phyloP scores from a whole-genome alignment of 305 asterid species.

The Fraxinus paxiana region DNA sequence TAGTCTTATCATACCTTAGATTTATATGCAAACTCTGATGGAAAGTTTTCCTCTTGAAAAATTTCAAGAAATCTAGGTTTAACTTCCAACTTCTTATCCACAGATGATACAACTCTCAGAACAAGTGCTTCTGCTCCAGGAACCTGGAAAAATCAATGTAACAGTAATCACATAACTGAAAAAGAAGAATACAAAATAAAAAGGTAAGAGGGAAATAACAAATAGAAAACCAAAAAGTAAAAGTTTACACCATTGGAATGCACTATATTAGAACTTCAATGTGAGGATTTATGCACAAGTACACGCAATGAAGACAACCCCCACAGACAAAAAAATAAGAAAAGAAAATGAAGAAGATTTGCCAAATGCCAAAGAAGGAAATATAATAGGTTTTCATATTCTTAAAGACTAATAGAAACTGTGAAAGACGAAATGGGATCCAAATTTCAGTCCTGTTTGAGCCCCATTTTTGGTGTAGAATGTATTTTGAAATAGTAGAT shows the following conservation, averaged over 20 bases:
- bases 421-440: background rate
- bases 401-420: background rate
- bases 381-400: background rate
- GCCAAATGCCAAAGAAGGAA: background rate
- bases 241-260: background rate
- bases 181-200: background rate
- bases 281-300: background rate
- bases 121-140: constrained; percentile 97
- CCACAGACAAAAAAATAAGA: background rate
- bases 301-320: background rate
- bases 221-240: background rate
- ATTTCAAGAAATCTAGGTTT: constrained; percentile 85
- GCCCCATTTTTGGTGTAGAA: background rate
- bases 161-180: background rate
- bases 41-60: constrained; percentile 82
- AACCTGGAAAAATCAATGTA: constrained; percentile 50
- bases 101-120: constrained; percentile 91
- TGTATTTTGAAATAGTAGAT: background rate
- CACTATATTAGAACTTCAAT: background rate
- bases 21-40: constrained; percentile 79
- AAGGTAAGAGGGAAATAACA: background rate
- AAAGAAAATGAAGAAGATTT: background rate
- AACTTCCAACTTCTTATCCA: constrained; percentile 95
- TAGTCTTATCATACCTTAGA: constrained; percentile 61
- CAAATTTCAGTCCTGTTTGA: background rate